Percentiles rank a stretch among this genome's conserved stretches.
Evolutionary conservation across 2,329 filamentous ascomycete genomes (phyloP).

Genomic region (Talaromyces piceae): DNA sequence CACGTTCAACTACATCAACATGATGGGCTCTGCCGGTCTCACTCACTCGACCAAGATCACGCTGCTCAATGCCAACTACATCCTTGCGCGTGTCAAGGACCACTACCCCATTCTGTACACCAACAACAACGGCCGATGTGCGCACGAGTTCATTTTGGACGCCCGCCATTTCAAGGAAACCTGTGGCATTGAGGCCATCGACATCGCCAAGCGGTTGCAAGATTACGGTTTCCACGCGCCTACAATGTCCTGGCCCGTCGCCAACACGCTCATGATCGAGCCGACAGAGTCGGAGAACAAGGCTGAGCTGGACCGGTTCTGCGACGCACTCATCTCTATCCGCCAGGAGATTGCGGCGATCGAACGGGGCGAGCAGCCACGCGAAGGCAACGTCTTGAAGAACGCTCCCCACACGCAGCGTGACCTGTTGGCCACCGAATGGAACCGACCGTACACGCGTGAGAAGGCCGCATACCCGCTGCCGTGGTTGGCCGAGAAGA

Average conservation of each 20-base stretch:
- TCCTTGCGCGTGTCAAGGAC: constrained; percentile 75
- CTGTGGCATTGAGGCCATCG: constrained; percentile 80
- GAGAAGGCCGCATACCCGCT: constrained; percentile 84
- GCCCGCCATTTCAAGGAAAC: constrained; percentile 75
- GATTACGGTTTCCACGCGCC: constrained; percentile 97
- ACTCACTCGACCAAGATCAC: constrained; percentile 87
- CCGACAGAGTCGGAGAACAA: constrained; percentile 91
- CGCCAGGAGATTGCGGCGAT: constrained; percentile 75
- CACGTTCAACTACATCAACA: constrained; percentile 88
- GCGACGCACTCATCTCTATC: constrained; percentile 81
- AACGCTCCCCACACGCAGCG: constrained; percentile 79
- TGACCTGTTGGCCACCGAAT: constrained; percentile 68
- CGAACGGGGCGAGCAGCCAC: constrained; percentile 69
- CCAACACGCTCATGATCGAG: constrained; percentile 96
- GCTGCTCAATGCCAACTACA: constrained; percentile 95
- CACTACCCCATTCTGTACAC: constrained; percentile 93
- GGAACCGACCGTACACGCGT: constrained; percentile 73
- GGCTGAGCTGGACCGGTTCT: constrained; percentile 87
- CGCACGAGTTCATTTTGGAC: constrained; percentile 96
- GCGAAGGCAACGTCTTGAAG: constrained; percentile 76
- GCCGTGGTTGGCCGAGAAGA: constrained; percentile 80
- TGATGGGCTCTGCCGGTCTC: constrained; percentile 80
- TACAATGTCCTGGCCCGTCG: constrained; percentile 94
- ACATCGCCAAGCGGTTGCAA: constrained; percentile 92
- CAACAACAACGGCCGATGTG: constrained; percentile 78